Evolutionary conservation across 2,329 filamentous ascomycete species (phyloP), one percentile per base, ranked within the genome.

Genomic region (Phyllosticta citribraziliensis): DNA sequence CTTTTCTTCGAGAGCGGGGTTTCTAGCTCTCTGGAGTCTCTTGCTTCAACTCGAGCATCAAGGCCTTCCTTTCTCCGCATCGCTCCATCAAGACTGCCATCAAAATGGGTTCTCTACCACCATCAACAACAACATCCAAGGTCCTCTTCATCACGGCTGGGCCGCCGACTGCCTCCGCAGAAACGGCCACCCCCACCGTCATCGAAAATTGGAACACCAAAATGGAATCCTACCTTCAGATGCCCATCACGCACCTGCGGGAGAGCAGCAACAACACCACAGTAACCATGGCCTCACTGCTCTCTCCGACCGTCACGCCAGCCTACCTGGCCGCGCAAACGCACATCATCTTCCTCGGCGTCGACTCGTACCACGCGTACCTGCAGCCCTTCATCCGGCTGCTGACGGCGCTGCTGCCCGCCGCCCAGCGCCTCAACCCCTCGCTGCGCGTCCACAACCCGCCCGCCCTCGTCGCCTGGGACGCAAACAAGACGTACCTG

Each of bases 401-500:
- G 35, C 60, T 62, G 17, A 33, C 3, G 19, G 19, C 22, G 30
- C 57, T 56, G 14, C 60, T 62, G 12, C 60, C 60, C 3, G 35
- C 55, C 12, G 60, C 60, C n/a, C 56, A 52, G 2, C 25, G n/a
- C 35, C 60, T 62, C 55, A 20, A 24, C 35, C 60, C 55, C n/a
- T 12, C n/a, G n/a, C 60, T 62, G 30, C 60, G 35, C 52, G 52
- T 62, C 52, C 56, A 62, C 27, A 62, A 62, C 56, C 60, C 60
- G 0, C 33, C 56, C 22, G 30, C 33, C 35, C 22, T 62, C 20
- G 17, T 55, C 24, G 51, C 52, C 52, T 62, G 60, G 60, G 54
- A 62, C 33, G 24, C 51, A 30, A 62, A 62, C 60, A 62, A 62
- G 10, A 62, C 60, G 19, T 62, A 62, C 56, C 55, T 62, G 14